phyloP scores from a whole-genome alignment of 1,284 basidiomycete species.

The Cryptococcus hybrid region DNA sequence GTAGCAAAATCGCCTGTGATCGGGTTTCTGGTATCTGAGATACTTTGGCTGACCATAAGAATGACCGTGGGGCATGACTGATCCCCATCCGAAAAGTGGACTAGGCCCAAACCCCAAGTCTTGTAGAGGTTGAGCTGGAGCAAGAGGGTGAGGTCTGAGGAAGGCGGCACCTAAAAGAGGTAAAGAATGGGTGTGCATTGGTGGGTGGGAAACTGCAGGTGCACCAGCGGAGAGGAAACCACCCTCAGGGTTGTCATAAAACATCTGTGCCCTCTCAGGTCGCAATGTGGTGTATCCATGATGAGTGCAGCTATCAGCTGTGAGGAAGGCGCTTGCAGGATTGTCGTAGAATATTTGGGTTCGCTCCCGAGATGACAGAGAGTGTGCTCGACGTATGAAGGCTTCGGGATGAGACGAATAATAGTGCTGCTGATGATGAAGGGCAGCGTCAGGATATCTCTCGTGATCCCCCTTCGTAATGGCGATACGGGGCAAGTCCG shows the following conservation, averaged over 20 bases:
- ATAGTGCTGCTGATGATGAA: too few species aligned
- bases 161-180: neutral
- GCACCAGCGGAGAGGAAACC: neutral
- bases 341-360: neutral
- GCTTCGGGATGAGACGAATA: too few species aligned
- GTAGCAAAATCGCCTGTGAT: constrained; percentile 33
- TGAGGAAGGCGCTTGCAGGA: neutral
- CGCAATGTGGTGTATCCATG: neutral
- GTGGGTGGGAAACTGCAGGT: neutral
- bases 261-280: neutral
- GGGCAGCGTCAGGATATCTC: too few species aligned
- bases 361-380: too few species aligned
- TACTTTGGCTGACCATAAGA: constrained; percentile 29
- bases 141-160: constrained; percentile 14
- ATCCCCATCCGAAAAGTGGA: constrained; percentile 35
- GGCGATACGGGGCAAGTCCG: too few species aligned
- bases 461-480: too few species aligned
- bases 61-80: constrained; percentile 21
- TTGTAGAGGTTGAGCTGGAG: constrained; percentile 16
- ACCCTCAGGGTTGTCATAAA: neutral
- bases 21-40: constrained; percentile 20
- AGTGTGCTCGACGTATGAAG: too few species aligned
- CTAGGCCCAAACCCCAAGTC: constrained; percentile 23
- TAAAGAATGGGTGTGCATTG: neutral
- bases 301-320: neutral